Conservation (phyloP, 1,284 basidiomycete species). For the Leccinum solheimii region DNA sequence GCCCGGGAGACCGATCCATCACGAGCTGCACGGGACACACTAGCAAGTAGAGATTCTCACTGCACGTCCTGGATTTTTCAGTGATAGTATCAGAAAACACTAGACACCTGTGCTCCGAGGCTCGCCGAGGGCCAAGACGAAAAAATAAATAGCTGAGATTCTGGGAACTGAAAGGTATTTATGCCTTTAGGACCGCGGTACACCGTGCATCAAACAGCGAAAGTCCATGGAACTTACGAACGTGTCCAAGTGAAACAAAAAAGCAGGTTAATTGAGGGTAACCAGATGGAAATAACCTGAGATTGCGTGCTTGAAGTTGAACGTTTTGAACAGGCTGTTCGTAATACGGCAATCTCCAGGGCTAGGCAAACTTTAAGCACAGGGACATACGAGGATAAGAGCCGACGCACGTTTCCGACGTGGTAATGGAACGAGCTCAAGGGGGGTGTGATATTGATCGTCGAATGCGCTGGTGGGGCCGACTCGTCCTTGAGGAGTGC, state of each 20-base stretch:
- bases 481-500: constrained; percentile 35
- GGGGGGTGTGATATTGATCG: constrained; percentile 56
- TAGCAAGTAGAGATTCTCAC: not conserved
- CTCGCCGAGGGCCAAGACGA: not conserved
- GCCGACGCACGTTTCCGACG: constrained; percentile 48
- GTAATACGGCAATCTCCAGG: constrained; percentile 78
- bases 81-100: not conserved
- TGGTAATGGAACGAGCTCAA: constrained; percentile 80
- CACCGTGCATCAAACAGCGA: not conserved
- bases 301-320: not conserved
- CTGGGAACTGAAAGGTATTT: not conserved
- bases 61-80: not conserved
- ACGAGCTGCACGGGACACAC: not conserved
- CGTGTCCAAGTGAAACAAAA: not conserved
- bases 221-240: not conserved
- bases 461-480: constrained; percentile 27
- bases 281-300: not conserved
- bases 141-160: not conserved
- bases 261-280: not conserved
- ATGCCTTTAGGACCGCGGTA: not conserved
- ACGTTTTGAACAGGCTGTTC: constrained; percentile 61
- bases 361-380: constrained; percentile 35
- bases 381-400: not conserved
- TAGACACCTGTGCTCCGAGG: not conserved
- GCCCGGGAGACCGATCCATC: not conserved